Evolutionary conservation across 805 yeast species (phyloP).

Genomic region (Cyberlindnera petersonii): DNA sequence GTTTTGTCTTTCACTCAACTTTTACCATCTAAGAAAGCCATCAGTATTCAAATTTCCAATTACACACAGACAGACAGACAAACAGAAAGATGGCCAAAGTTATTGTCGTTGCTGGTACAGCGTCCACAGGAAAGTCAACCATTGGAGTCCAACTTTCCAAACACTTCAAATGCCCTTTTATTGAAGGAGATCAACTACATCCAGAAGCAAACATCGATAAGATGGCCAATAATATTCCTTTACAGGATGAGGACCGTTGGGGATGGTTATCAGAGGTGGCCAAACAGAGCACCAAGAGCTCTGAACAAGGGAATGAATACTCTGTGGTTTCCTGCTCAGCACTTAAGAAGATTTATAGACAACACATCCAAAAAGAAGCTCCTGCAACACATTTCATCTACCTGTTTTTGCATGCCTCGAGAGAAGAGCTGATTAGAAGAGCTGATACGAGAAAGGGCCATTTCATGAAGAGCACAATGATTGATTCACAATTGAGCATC

Average conservation of each 20-base stretch:
- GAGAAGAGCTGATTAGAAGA: slow-evolving; percentile 56
- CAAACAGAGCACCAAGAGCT: slow-evolving; percentile 34
- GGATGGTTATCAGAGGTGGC: slow-evolving; percentile 71
- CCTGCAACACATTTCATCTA: slow-evolving; percentile 46
- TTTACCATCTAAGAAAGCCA: neutral
- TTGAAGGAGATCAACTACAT: slow-evolving; percentile 87
- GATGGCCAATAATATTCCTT: slow-evolving; percentile 77
- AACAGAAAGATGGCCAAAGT: slow-evolving; percentile 28
- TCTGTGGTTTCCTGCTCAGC: slow-evolving; percentile 79
- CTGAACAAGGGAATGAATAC: slow-evolving; percentile 29
- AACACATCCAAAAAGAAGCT: slow-evolving; percentile 41
- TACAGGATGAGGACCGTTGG: slow-evolving; percentile 89
- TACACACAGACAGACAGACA: too few relatives aligned
- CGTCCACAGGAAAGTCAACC: slow-evolving; percentile 93
- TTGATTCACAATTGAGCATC: slow-evolving; percentile 68
- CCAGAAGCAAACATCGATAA: slow-evolving; percentile 70
- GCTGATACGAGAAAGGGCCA: slow-evolving; percentile 67
- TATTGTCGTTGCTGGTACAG: slow-evolving; percentile 85
- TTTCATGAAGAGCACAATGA: slow-evolving; percentile 85
- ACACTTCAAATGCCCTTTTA: slow-evolving; percentile 47
- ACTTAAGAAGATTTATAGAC: slow-evolving; percentile 71
- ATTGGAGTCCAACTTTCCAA: slow-evolving; percentile 52
- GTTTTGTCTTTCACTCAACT: neutral
- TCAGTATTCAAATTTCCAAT: neutral
- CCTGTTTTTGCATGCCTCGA: slow-evolving; percentile 63